These are phyloP conservation scores for Rubroboletus pulcherrimus DNA, from an alignment of 768 basidiomycete genomes.

Conservation along the genomic window DNA sequence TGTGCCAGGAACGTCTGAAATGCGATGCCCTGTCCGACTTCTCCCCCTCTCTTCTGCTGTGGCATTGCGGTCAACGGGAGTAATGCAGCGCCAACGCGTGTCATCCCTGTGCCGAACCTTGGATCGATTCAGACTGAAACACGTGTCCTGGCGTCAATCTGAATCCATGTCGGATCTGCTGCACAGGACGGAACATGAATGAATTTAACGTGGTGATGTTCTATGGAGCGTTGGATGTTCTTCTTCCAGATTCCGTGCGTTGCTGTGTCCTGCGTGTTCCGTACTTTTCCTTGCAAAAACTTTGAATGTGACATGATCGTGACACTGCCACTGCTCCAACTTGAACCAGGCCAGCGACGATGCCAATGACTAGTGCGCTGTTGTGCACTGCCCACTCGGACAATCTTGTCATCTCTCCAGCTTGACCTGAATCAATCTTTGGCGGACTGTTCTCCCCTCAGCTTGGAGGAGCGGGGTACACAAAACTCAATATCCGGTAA, in stretches of 20 bases:
- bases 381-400: not conserved
- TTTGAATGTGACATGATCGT: not conserved
- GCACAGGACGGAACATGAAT: constrained; percentile 8
- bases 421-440: not conserved
- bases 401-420: not conserved
- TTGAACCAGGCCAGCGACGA: too few relatives aligned
- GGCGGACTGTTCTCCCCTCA: not conserved
- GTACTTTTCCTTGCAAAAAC: not conserved
- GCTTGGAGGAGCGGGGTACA: constrained; percentile 2
- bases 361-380: not conserved
- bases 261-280: constrained; percentile 11
- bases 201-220: constrained; percentile 2
- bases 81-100: constrained; percentile 13
- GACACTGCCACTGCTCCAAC: not conserved
- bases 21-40: constrained; percentile 18
- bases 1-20: constrained; percentile 4
- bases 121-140: not conserved
- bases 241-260: constrained; percentile 1
- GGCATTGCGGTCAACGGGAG: constrained; percentile 1
- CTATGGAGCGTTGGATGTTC: not conserved
- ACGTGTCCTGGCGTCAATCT: constrained; percentile 5
- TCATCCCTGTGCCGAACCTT: constrained; percentile 9
- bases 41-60: constrained; percentile 17
- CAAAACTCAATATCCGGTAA: constrained; percentile 9
- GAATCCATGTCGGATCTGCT: not conserved